Base-by-base conservation (phyloP, 805 yeast species). In the Suhomyces vadensis region DNA sequence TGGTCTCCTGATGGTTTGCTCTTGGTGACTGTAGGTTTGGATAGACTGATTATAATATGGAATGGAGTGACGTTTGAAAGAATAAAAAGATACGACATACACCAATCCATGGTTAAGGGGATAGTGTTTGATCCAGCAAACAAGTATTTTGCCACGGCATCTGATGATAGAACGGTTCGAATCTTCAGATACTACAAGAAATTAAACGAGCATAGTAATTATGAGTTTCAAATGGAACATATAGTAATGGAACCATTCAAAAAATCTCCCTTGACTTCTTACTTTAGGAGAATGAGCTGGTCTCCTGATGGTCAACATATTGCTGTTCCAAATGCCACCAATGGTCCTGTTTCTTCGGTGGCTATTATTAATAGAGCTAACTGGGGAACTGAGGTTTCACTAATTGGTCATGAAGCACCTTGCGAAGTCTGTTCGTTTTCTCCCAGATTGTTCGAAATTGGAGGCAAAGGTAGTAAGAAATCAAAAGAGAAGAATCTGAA, bases 51-150 rank as follows among this genome's bases (percentile, higher is more conserved):
- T 42, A 87, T 92, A 37, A 83, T 94, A 9, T 94, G 98, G 97
- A 87, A 83, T 57, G 98, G 97, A 3, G 69, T 81, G 2, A 92
- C 97, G 0, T 90, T 94, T 72, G 95, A 94, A 66, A 79, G 88
- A 51, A 80, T 92, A 44, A 89, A 88, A 60, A 71, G 96, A 24
- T 87, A 89, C 55, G 97, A 92, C 57, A 84, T 90, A 17, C 99
- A 94, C 63, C 95, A 89, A 60, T 87, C 96, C 2, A 92, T 87
- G 68, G 97, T 94, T 21, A 94, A 94, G 64, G 98, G 99, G 45
- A 87, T 94, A 9, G 92, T 92, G 1, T 94, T 94, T 64, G 99
- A 94, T 61, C 99, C 99, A 0, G 99, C 99, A 2, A 90, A 90
- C 63, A 94, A 94, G 67, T 94, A 89, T 63, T 94, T 94, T 69